Conservation (phyloP, 345 rosid species). For the Litchi chinensis region DNA sequence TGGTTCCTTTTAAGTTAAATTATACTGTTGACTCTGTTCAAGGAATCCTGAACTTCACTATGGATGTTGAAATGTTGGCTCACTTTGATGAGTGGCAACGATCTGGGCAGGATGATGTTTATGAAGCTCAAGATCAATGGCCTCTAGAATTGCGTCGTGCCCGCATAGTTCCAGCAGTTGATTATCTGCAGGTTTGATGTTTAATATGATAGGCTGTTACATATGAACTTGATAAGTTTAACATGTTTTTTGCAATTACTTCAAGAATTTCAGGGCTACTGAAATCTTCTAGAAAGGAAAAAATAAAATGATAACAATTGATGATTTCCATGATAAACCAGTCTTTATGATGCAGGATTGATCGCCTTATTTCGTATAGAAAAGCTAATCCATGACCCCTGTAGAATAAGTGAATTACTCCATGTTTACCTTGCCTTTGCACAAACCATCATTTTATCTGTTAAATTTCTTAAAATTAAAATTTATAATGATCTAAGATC, state of each 20-base stretch:
- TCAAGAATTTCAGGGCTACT: neutral
- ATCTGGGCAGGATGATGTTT: conserved; percentile 55
- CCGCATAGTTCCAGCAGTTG: conserved; percentile 70
- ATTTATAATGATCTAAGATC: neutral
- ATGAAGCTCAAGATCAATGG: conserved; percentile 95
- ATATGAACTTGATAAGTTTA: neutral
- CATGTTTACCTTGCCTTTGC: neutral
- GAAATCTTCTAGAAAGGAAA: neutral
- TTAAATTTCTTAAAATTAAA: neutral
- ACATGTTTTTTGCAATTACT: neutral
- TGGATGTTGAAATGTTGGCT: conserved; percentile 83
- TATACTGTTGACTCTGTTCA: conserved; percentile 81
- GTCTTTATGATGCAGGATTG: neutral
- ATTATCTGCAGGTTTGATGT: conserved; percentile 64
- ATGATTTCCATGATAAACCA: neutral
- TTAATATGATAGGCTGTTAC: neutral
- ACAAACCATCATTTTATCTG: neutral
- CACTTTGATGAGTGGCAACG: conserved; percentile 95
- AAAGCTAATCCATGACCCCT: neutral
- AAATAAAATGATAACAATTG: neutral
- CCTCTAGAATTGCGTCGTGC: conserved; percentile 74
- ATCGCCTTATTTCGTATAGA: neutral
- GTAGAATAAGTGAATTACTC: neutral
- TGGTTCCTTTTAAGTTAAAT: conserved; percentile 77
- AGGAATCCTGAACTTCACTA: conserved; percentile 79